Evolutionary conservation across 192 early-diverging fungal genomes (phyloP).

Genomic region (Coemansia sp.): DNA sequence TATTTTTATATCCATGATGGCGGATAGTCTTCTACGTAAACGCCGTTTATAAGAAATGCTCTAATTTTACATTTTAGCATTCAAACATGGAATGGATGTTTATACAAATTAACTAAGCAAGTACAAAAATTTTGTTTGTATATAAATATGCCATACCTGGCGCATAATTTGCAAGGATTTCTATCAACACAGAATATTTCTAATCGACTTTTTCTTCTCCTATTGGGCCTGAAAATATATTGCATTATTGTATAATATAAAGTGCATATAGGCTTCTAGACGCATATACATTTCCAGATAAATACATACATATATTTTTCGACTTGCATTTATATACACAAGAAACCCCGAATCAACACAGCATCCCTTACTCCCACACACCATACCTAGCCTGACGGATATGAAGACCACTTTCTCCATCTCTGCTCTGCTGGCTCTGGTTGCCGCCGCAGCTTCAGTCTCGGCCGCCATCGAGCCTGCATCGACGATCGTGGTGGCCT

Average conservation of each 20-base stretch:
- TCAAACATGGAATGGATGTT: no score
- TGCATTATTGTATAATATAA: background rate
- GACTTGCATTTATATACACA: background rate
- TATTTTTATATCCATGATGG: background rate
- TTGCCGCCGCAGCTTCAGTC: background rate
- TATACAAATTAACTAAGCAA: no score
- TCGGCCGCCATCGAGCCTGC: slow-evolving; percentile 3
- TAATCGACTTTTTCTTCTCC: background rate
- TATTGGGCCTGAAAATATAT: background rate
- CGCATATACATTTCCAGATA: no score
- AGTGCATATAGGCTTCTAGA: background rate
- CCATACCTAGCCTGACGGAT: background rate
- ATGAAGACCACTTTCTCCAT: slow-evolving; percentile 15
- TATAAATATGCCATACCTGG: background rate
- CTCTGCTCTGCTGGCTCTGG: slow-evolving; percentile 9
- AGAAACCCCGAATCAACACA: no score
- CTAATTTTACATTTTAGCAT: no score
- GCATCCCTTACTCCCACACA: background rate
- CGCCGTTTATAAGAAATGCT: no score
- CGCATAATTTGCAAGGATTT: background rate
- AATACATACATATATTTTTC: background rate
- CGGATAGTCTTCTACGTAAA: background rate
- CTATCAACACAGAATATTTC: background rate
- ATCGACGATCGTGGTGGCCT: slow-evolving; percentile 3
- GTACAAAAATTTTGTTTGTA: background rate